Base-by-base conservation (phyloP, 768 basidiomycete genomes). In the Candolleomyces efflorescens region DNA sequence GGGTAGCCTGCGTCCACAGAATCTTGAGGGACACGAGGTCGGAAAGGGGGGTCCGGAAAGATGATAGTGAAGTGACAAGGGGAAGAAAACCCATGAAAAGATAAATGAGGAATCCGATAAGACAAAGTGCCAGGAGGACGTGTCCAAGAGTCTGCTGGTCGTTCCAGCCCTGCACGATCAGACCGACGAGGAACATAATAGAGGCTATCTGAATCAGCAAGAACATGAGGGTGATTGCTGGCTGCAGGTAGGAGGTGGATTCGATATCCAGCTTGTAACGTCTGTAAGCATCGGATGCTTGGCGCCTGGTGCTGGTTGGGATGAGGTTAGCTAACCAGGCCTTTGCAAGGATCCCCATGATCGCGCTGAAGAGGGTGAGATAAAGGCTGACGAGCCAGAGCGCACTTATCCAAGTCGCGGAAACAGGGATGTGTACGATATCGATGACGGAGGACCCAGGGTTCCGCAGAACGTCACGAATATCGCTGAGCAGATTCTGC, bases 341-440 rank as follows among this genome's bases (percentile, higher is more conserved):
- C 49, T 61, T 62, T 12, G 62, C 65, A 5, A 69, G 60, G 27
- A 65, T 67, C 12, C 65, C 67, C 11, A 62, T 59, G 41, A 70
- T 62, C 3, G 69, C 69, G 59, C 65, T 62, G 23, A 61, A 63
- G 9, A 69, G 60, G 7, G 63, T 65, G 41, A 63, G 60, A 15
- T 60, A 61, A 15, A 70, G 58, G 37, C 68, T 69, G 22, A 64
- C 61, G 48, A 66, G 68, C 67, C 67, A 68, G 1, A 68, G 58
- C 5, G 63, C 55, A 49, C 69, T 70, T 10, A 68, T 11, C 7
- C 5, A 32, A 32, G 6, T 32, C 6, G 32, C 44, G 13, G 60
- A 24, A 1, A 55, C 50, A 11, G 65, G 48, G 0, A 64, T 62
- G 32, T 62, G 63, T 1, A 48, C 32, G 32, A 32, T 11, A 5